Base-by-base conservation (phyloP, 129 eudicot genomes). In the Ambrosia artemisiifolia region DNA sequence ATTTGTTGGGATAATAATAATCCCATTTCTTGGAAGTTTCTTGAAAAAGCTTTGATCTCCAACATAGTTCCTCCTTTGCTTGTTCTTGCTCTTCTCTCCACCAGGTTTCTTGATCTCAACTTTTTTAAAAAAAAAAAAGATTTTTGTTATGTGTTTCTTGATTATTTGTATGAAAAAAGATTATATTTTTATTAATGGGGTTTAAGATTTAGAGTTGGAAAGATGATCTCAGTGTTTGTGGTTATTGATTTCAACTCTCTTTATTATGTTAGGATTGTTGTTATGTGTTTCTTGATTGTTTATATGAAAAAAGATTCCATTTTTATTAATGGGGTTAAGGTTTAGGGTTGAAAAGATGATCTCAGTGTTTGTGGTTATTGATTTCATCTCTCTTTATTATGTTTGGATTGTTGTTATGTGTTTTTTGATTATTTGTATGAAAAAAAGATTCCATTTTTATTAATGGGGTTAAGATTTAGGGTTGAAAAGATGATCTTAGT, bases 1-100 rank as follows among this genome's bases (percentile, higher is more conserved):
- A 87, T 92, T 83, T 92, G 96, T 74, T 92, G 98, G 98, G 95
- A 89, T 4, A 89, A 87, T 51, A 92, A 92, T 66, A 80, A 86
- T 51, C 96, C 98, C 53, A 61, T 80, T 60, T 87, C 95, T 54
- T 92, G 98, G 98, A 89, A 92, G 86, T 89, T 89, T 81, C 87
- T 92, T 11, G 96, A 89, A 24, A 87, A 84, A 55, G 94, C 98
- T 28, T 48, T 92, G 65, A 34, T 69, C 33, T 80, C 83, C 71
- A 92, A 89, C 73, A 79, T 92, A 67, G 91, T 87, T 49, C 95
- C 93, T 42, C 89, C 96, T 73, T 19, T 87, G 38, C 87, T 87
- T 76, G 89, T 89, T 75, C 89, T 92, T 78, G 95, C 95, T 77
- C 85, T 92, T 64, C 91, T 92, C 16, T 89, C 98, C 48, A 74